A percentile compares a stretch with the other conserved stretches of the same genome.
phyloP scores from a whole-genome alignment of 2,329 filamentous ascomycete genomes.

The Monilinia fructicola region DNA sequence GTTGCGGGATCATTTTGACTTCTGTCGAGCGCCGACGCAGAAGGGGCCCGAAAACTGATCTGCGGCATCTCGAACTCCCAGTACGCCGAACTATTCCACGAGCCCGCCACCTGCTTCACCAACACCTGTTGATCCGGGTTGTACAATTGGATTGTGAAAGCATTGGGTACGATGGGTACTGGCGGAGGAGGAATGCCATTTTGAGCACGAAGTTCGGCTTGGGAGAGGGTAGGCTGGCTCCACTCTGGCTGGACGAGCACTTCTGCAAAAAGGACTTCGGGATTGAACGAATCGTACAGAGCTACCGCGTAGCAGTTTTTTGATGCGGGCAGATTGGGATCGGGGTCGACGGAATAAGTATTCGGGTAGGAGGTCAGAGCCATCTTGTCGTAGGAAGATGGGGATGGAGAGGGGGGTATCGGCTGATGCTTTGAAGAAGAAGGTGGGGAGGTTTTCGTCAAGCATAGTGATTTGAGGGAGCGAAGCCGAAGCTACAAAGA shows the following conservation, averaged over 20 bases:
- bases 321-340: slow-evolving; percentile 67
- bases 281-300: slow-evolving; percentile 77
- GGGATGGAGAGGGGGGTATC: slow-evolving; percentile 56
- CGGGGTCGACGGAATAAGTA: slow-evolving; percentile 78
- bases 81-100: slow-evolving; percentile 75
- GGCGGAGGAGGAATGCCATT: slow-evolving; percentile 65
- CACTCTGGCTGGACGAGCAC: slow-evolving; percentile 82
- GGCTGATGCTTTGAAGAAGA: slow-evolving; percentile 52
- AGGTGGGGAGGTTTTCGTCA: slow-evolving; percentile 88
- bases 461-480: slow-evolving; percentile 58
- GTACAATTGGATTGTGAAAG: slow-evolving; percentile 86
- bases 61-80: slow-evolving; percentile 95
- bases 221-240: slow-evolving; percentile 77
- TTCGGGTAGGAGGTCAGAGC: slow-evolving; percentile 73
- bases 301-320: slow-evolving; percentile 85
- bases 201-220: slow-evolving; percentile 73
- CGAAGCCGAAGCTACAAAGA: neutral
- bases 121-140: slow-evolving; percentile 83
- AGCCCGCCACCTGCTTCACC: slow-evolving; percentile 69
- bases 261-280: slow-evolving; percentile 83
- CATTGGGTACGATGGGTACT: slow-evolving; percentile 71
- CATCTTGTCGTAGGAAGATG: slow-evolving; percentile 64
- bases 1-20: slow-evolving; percentile 59
- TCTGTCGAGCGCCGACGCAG: slow-evolving; percentile 73
- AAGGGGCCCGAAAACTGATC: slow-evolving; percentile 78